A percentile compares a stretch with the other conserved stretches of the same genome.
Evolutionary conservation across 176 grass and related monocot species (phyloP).

Genomic region (Aegilops sharonensis): DNA sequence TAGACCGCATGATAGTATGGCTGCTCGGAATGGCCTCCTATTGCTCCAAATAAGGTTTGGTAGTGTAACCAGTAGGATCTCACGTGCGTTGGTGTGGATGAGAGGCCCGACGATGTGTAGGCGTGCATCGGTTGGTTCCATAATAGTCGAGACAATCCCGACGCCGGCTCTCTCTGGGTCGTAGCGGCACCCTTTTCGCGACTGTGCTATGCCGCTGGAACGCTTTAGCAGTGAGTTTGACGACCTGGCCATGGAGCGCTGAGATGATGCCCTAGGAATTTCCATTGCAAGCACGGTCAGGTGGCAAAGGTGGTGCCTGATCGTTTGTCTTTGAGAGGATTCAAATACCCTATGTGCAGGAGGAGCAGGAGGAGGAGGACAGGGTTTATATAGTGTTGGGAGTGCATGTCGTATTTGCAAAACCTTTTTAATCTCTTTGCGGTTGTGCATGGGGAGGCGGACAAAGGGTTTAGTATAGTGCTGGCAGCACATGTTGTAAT

Average conservation of each 20-base stretch:
- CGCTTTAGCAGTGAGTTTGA: background rate
- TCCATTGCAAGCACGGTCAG: background rate
- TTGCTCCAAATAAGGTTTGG: background rate
- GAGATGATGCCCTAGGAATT: background rate
- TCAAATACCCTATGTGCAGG: background rate
- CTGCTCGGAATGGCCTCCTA: background rate
- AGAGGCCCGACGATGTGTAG: slow-evolving; percentile 2
- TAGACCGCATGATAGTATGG: slow-evolving; percentile 29
- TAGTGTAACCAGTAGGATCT: slow-evolving; percentile 9
- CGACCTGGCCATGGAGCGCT: background rate
- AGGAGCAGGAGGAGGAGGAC: background rate
- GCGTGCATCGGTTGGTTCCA: background rate
- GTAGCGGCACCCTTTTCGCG: slow-evolving; percentile 5
- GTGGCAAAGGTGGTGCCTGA: background rate
- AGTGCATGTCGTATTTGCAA: background rate
- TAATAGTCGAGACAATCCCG: slow-evolving; percentile 41
- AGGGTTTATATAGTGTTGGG: background rate
- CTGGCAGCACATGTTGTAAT: background rate
- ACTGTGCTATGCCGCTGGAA: background rate
- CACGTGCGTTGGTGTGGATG: background rate
- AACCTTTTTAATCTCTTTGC: background rate
- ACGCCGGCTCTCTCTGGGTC: slow-evolving; percentile 24
- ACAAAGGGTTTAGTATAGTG: background rate
- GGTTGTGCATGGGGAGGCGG: too few species aligned
- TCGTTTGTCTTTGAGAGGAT: background rate